Evolutionary conservation across 179 eudicot genomes (phyloP).

Genomic region (Patellifolia procumbens): DNA sequence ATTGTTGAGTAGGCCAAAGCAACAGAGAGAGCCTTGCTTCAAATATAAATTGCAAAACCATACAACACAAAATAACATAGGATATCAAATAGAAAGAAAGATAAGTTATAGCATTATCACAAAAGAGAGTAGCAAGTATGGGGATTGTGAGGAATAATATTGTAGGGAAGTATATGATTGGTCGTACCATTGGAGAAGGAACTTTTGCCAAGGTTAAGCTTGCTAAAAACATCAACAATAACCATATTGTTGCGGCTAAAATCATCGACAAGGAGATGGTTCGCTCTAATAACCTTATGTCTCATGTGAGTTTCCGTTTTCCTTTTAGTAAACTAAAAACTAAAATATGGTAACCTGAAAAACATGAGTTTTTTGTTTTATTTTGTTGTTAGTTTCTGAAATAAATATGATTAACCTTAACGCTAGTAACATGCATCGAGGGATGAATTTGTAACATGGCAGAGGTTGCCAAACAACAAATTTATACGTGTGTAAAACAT

Average conservation of each 20-base stretch:
- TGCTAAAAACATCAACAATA: constrained; percentile 41
- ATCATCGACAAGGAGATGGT: constrained; percentile 64
- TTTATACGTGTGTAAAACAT: no score
- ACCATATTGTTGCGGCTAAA: constrained; percentile 54
- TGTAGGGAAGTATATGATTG: constrained; percentile 56
- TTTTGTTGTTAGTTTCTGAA: no score
- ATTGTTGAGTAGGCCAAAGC: not conserved
- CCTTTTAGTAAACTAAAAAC: not conserved
- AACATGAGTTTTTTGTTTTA: no score
- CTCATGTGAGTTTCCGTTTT: constrained; percentile 37
- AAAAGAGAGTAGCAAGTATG: constrained; percentile 12
- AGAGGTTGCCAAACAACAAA: no score
- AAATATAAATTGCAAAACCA: not conserved
- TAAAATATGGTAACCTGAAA: no score
- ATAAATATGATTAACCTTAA: no score
- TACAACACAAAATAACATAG: not conserved
- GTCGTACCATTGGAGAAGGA: constrained; percentile 61
- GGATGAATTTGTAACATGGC: no score
- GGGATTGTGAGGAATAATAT: constrained; percentile 19
- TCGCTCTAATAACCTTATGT: constrained; percentile 45
- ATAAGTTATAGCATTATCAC: not conserved
- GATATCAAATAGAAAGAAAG: not conserved
- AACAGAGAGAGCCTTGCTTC: not conserved
- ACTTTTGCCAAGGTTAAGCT: constrained; percentile 61
- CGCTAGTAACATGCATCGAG: no score